Conservation (phyloP, 352 stramenopile genomes). For the Globisporangium radiosum region DNA sequence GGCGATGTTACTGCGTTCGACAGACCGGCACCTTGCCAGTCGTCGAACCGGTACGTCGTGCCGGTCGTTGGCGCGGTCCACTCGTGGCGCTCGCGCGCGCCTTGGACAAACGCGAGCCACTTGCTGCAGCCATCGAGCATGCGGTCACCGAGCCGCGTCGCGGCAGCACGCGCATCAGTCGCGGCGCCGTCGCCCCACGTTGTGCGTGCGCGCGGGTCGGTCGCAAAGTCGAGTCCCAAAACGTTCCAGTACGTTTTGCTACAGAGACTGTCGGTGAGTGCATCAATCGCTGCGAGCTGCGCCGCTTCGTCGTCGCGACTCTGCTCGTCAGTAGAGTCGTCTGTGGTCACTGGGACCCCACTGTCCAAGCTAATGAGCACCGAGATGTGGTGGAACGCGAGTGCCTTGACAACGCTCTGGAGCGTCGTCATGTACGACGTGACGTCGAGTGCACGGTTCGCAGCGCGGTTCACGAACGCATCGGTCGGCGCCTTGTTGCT, state of each 20-base stretch:
- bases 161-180: constrained; percentile 41
- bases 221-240: constrained; percentile 68
- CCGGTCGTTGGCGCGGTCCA: constrained; percentile 33
- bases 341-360: constrained; percentile 7
- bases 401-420: constrained; percentile 30
- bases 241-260: constrained; percentile 68
- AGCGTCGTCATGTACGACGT: constrained; percentile 33
- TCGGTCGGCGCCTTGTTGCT: constrained; percentile 29
- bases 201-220: constrained; percentile 31
- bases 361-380: constrained; percentile 45
- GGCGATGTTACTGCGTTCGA: constrained; percentile 32
- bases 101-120: constrained; percentile 72
- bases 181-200: constrained; percentile 37
- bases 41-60: constrained; percentile 45
- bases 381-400: constrained; percentile 36
- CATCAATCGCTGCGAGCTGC: constrained; percentile 38
- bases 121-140: constrained; percentile 61
- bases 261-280: constrained; percentile 37
- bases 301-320: constrained; percentile 17
- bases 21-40: constrained; percentile 53
- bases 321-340: constrained; percentile 10
- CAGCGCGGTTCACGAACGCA: constrained; percentile 20
- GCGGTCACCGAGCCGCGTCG: constrained; percentile 39
- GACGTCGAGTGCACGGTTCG: constrained; percentile 31
- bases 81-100: constrained; percentile 36